These are phyloP conservation scores for Xylaria sp. DNA, from an alignment of 2,329 filamentous ascomycete species.

Conservation along the genomic window DNA sequence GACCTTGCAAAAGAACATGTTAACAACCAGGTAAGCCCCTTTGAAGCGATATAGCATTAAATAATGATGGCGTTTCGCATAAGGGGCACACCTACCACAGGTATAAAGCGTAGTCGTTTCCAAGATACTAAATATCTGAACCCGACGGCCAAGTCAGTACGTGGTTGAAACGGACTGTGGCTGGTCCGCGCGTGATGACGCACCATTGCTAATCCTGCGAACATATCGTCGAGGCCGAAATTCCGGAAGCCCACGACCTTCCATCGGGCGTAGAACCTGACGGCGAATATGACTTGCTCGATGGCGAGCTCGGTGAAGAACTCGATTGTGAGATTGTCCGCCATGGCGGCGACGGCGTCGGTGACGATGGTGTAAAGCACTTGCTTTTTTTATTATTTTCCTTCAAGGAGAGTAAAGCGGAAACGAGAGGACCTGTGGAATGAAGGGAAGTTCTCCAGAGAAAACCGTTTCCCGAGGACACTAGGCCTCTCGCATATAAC, in stretches of 20 bases:
- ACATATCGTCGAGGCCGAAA: conserved; percentile 2
- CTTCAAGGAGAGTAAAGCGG: too few relatives aligned
- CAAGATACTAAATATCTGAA: conserved; percentile 4
- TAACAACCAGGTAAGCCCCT: too few relatives aligned
- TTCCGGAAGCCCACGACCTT: neutral
- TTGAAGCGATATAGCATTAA: too few relatives aligned
- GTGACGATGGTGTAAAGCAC: too few relatives aligned
- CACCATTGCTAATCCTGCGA: conserved; percentile 3
- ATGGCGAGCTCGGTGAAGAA: conserved; percentile 6
- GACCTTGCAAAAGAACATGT: conserved; percentile 39
- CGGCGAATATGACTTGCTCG: neutral
- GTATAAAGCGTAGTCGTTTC: conserved; percentile 6
- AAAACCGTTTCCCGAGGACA: too few relatives aligned
- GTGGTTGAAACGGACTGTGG: neutral
- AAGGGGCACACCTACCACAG: conserved; percentile 48
- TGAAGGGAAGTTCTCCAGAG: too few relatives aligned
- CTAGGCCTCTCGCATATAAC: too few relatives aligned
- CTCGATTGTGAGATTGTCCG: conserved; percentile 1
- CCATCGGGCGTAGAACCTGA: conserved; percentile 3
- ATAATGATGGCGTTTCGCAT: too few relatives aligned
- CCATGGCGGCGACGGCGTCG: too few relatives aligned
- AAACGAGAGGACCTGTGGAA: too few relatives aligned
- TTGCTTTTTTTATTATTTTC: too few relatives aligned
- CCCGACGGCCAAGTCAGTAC: neutral
- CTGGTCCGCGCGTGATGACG: neutral